A percentile compares a stretch with the other conserved stretches of the same genome.
These are phyloP conservation scores for Xylaria telfairii DNA, from an alignment of 495 filamentous ascomycete genomes.

Conservation along the genomic window DNA sequence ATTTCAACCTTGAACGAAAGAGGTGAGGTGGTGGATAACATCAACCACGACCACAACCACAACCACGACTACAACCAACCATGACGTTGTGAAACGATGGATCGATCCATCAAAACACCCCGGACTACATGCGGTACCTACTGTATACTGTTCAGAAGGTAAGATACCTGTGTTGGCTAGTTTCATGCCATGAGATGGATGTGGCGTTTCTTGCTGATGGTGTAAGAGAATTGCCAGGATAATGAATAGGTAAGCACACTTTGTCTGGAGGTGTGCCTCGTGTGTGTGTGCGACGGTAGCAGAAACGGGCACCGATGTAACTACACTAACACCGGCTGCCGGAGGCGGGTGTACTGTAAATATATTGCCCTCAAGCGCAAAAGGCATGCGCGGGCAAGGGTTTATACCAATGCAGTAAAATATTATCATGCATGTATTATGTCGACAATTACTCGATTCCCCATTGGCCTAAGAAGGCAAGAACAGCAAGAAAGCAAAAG, in stretches of 20 bases:
- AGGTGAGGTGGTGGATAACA: slow-evolving; percentile 19
- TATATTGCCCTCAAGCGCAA: not conserved
- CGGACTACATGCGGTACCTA: not conserved
- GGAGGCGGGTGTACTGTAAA: not conserved
- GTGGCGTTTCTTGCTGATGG: slow-evolving; percentile 15
- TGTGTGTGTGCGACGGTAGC: slow-evolving; percentile 12
- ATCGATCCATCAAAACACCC: not conserved
- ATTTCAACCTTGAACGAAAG: slow-evolving; percentile 4
- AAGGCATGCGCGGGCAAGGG: no score
- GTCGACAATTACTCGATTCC: not conserved
- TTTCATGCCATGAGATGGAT: slow-evolving; percentile 15
- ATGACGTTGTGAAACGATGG: slow-evolving; percentile 11
- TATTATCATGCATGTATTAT: no score
- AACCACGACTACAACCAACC: no score
- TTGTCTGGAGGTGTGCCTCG: slow-evolving; percentile 11
- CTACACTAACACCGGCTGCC: not conserved
- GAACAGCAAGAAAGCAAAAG: not conserved
- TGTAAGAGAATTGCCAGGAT: slow-evolving; percentile 9
- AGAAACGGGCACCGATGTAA: not conserved
- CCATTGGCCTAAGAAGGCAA: not conserved
- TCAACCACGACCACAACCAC: no score
- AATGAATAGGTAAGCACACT: not conserved
- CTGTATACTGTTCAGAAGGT: not conserved
- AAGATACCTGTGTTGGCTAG: slow-evolving; percentile 3
- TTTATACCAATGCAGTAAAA: no score